Percentiles rank a stretch among this genome's conserved stretches.
Conservation (phyloP, 768 basidiomycete species). For the Rhizopogon vesiculosus region DNA sequence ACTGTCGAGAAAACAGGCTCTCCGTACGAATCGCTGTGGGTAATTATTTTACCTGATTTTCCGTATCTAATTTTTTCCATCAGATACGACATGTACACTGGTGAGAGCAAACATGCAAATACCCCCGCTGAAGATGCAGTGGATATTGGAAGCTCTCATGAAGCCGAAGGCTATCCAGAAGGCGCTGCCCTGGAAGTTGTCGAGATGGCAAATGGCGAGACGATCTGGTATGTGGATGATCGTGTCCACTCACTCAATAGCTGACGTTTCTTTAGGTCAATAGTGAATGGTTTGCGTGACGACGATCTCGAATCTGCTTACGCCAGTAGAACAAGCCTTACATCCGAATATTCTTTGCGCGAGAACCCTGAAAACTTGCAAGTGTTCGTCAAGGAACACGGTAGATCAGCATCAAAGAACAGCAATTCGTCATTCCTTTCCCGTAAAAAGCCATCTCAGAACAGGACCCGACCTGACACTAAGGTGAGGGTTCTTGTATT, state of each 20-base stretch:
- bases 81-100: constrained; percentile 80
- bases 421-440: constrained; percentile 56
- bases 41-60: constrained; percentile 16
- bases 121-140: constrained; percentile 30
- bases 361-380: constrained; percentile 53
- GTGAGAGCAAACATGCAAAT: constrained; percentile 42
- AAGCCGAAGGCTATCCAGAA: constrained; percentile 25
- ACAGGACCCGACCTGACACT: constrained; percentile 70
- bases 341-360: constrained; percentile 62
- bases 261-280: constrained; percentile 42
- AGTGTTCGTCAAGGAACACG: constrained; percentile 74
- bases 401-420: constrained; percentile 58
- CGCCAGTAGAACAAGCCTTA: constrained; percentile 63
- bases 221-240: constrained; percentile 61
- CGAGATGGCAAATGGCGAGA: constrained; percentile 83
- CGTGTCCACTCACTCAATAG: neutral
- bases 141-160: constrained; percentile 17
- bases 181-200: constrained; percentile 74
- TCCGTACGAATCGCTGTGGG: constrained; percentile 76
- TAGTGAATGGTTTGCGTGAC: constrained; percentile 80
- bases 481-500: constrained; percentile 48
- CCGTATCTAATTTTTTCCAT: constrained; percentile 15
- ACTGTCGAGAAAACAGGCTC: constrained; percentile 63
- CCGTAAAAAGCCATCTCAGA: constrained; percentile 52
- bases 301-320: constrained; percentile 69